Conservation (phyloP, 345 rosid species). For the Populus ilicifolia region DNA sequence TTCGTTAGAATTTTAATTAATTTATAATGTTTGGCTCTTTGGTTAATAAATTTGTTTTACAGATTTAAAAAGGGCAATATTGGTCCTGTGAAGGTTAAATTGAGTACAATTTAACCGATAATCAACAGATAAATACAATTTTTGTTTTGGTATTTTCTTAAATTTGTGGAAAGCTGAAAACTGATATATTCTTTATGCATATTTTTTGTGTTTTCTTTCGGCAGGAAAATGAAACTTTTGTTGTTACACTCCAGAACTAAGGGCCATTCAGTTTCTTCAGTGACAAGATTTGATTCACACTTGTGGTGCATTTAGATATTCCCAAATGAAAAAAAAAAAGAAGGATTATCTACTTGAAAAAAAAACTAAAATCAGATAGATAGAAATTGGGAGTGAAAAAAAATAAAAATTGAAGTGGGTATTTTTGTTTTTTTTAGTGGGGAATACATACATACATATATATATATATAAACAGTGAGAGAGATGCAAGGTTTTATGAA, state of each 20-base stretch:
- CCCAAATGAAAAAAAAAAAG: not conserved
- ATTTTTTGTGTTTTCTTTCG: slow-evolving; percentile 35
- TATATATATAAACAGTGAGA: not conserved
- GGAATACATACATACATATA: no score
- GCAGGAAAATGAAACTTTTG: slow-evolving; percentile 55
- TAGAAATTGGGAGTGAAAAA: not conserved
- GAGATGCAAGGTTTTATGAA: not conserved
- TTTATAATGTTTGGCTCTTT: not conserved
- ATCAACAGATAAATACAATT: slow-evolving; percentile 25
- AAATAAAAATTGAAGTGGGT: not conserved
- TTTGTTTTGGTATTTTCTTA: not conserved
- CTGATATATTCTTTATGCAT: slow-evolving; percentile 50
- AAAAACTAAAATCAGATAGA: not conserved
- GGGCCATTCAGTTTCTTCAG: slow-evolving; percentile 34
- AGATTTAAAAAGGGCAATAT: slow-evolving; percentile 9
- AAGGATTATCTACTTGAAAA: not conserved
- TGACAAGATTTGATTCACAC: slow-evolving; percentile 22
- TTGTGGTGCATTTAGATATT: not conserved
- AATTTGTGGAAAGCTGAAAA: slow-evolving; percentile 32
- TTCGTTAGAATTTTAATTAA: not conserved
- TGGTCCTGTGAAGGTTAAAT: slow-evolving; percentile 20
- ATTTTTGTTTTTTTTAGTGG: not conserved
- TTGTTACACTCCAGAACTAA: slow-evolving; percentile 27
- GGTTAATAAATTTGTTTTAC: slow-evolving; percentile 14
- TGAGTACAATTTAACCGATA: not conserved